phyloP scores from a whole-genome alignment of 352 stramenopile genomes.

The Bremia lactucae region DNA sequence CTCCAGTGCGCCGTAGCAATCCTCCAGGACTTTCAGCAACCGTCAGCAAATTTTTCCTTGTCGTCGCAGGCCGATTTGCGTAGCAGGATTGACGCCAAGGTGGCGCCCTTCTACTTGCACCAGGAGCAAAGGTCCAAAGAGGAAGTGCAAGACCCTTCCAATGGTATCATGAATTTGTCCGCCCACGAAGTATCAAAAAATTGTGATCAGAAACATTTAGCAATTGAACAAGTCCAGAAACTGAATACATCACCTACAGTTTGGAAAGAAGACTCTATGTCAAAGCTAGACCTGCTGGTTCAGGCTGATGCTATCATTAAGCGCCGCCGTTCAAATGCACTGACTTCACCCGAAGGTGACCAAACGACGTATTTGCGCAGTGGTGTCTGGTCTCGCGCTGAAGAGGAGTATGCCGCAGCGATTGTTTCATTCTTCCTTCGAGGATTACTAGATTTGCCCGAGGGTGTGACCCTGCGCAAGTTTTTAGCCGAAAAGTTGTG shows the following conservation, averaged over 20 bases:
- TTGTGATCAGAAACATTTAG: no score
- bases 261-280: conserved; percentile 23
- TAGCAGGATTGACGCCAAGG: neutral
- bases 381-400: conserved; percentile 47
- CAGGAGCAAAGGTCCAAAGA: conserved; percentile 12
- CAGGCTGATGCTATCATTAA: conserved; percentile 67
- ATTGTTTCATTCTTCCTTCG: conserved; percentile 60
- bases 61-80: neutral
- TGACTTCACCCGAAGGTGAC: conserved; percentile 5
- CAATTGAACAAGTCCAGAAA: conserved; percentile 1
- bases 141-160: conserved; percentile 1
- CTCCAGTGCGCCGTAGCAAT: conserved; percentile 52
- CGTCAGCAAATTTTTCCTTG: neutral
- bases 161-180: conserved; percentile 1
- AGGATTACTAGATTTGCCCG: conserved; percentile 33
- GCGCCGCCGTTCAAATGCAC: conserved; percentile 3
- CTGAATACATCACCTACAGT: conserved; percentile 1
- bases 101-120: conserved; percentile 5
- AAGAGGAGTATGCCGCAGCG: conserved; percentile 53
- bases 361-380: conserved; percentile 30
- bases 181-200: neutral
- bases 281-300: conserved; percentile 52
- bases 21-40: conserved; percentile 49
- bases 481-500: conserved; percentile 55
- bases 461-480: conserved; percentile 56